Base-by-base conservation (phyloP, 2,329 filamentous ascomycete genomes). In the Colletotrichum incanum region DNA sequence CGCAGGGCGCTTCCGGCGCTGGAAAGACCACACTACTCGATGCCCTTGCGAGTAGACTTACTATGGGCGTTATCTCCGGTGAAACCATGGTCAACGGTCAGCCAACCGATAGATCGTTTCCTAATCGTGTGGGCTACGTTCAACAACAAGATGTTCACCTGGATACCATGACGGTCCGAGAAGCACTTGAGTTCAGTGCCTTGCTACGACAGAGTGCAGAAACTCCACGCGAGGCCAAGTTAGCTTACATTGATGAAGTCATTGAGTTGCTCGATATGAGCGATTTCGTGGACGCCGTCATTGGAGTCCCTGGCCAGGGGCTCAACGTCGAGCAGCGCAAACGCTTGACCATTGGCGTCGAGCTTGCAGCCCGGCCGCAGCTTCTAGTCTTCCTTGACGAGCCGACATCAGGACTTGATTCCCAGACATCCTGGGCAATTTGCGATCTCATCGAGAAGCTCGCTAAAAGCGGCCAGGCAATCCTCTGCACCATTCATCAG, bases 1-100 rank as follows among this genome's bases (percentile, higher is more conserved):
- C 5, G 43, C 28, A 85, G 83, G 88, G 92, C 79, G 91, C 92
- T 7, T 92, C 90, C 56, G 92, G 93, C 74, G 93, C 93, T 31
- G 93, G 93, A 50, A 95, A 94, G 79, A 94, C 93, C 0, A 94
- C 93, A 1, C 85, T 95, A 18, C 84, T 95, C 23, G 92, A 94
- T 79, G 91, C 92, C 5, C 86, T 95, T 55, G 93, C 93, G 20
- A 92, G 89, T 50, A 91, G 93, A 76, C 90, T 92, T 2, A 93
- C 91, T 1, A 93, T 94, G 88, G 93, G 93, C 78, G 88, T 94
- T 41, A 90, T 94, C 16, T 87, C 86, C 28, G 93, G 93, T 65
- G 88, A 93, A 72, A 93, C 94, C 84, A 82, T 92, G 26, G 91
- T 94, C 16, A 91, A 94, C 74, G 92, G 92, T 5, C 85, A 84